Percentiles rank a stretch among this genome's conserved stretches.
Conservation (phyloP, 2,329 filamentous ascomycete genomes). For the Colletotrichum tropicicola region DNA sequence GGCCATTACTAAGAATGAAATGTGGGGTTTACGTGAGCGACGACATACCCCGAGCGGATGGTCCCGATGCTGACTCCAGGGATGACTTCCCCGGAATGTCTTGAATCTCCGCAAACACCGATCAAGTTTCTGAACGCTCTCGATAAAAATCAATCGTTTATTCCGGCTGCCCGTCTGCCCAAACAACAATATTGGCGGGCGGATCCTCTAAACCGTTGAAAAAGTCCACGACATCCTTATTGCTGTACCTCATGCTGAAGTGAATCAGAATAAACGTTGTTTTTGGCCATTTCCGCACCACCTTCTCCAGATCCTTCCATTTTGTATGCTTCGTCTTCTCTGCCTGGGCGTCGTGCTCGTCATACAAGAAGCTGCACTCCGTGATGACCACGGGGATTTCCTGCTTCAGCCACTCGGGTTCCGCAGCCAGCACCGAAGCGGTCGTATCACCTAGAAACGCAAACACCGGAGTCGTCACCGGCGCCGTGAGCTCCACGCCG, state of each 20-base stretch:
- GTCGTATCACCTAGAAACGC: slow-evolving; percentile 60
- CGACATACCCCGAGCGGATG: no score
- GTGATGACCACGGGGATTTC: slow-evolving; percentile 56
- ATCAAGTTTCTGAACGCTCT: no score
- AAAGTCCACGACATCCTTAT: slow-evolving; percentile 49
- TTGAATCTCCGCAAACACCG: no score
- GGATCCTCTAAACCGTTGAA: slow-evolving; percentile 49
- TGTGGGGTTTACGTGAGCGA: no score
- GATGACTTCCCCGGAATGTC: no score
- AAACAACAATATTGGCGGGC: slow-evolving; percentile 55
- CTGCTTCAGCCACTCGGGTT: slow-evolving; percentile 48
- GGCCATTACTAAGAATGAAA: no score
- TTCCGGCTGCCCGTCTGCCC: slow-evolving; percentile 47
- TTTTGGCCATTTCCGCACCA: slow-evolving; percentile 50
- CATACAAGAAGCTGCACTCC: slow-evolving; percentile 57
- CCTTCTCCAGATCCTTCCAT: slow-evolving; percentile 54
- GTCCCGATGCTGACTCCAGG: no score
- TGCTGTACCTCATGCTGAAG: slow-evolving; percentile 54
- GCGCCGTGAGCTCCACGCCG: slow-evolving; percentile 49
- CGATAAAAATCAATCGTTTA: neutral
- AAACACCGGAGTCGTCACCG: slow-evolving; percentile 50
- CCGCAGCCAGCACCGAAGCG: slow-evolving; percentile 46
- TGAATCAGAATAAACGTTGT: slow-evolving; percentile 58
- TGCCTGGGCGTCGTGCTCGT: slow-evolving; percentile 53
- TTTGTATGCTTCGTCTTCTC: slow-evolving; percentile 56